Evolutionary conservation across 495 filamentous ascomycete genomes (phyloP), one percentile per base, ranked within the genome.

Genomic region (Aspergillus taichungensis): DNA sequence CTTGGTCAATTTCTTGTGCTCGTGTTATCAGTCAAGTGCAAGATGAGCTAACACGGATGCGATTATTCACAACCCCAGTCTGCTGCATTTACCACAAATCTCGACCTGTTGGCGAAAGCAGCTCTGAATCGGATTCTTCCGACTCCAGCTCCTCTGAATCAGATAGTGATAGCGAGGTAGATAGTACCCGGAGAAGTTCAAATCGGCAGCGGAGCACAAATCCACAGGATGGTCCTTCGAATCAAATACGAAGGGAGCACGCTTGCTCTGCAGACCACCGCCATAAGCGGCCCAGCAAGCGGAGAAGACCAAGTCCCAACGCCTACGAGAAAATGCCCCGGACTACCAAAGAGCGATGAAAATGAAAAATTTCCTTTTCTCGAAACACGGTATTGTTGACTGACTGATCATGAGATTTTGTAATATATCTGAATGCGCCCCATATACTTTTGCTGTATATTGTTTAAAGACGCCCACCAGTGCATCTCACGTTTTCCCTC

Each of bases 21-120:
- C 8, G 3, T 18, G 8, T n/a, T 12, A 12, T 40, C 6, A 40
- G 13, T 13, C 2, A 13, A 29, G 28, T 13, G 7, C 13, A 30
- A 40, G 4, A 14, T 38, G 12, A 14, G 37, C 14, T 27, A 40
- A 33, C 27, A 13, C 30, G 56, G 41, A 47, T 37, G 14, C 39
- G 30, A 37, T 27, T 10, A 31, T 33, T 9, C 27, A 12, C 18
- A 38, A 32, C 31, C 30, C 36, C 53, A 96, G 94, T 97, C 14
- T 99, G 92, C 76, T 99, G 92, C 63, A 97, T 97, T 60, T 99
- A 96, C 71, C 89, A 94, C 69, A 85, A 85, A 47, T 79, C 87
- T 3, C 83, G 81, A 42, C 78, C 75, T 34, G 78, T 89, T 7
- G 92, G 84, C 62, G 92, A 96, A 62, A 94, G 87, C 11, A 87